Conservation (phyloP, 1,284 basidiomycete genomes). For the Sporisorium scitamineum region DNA sequence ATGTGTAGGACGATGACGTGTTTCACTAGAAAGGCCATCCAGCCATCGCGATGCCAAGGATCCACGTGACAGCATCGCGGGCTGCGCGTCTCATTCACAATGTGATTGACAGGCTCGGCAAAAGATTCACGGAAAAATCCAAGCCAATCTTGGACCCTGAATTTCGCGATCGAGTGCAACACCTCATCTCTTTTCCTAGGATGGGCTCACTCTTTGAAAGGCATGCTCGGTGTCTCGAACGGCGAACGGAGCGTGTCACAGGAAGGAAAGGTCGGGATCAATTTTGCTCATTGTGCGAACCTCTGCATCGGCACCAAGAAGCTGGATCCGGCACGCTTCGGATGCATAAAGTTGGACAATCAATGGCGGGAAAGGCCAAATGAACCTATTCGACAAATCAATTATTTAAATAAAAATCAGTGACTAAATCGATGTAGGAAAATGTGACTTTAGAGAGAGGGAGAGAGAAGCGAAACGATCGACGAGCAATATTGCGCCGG, state of each 20-base stretch:
- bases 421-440: neutral
- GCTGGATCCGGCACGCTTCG: neutral
- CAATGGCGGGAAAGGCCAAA: neutral
- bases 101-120: conserved; percentile 14
- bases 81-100: conserved; percentile 26
- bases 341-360: neutral
- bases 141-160: conserved; percentile 24
- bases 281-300: no score
- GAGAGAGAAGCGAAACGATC: no score
- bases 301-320: neutral
- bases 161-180: conserved; percentile 9
- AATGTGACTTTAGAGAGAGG: conserved; percentile 28
- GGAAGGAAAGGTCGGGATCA: no score
- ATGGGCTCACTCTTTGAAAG: neutral
- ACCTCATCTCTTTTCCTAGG: neutral
- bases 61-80: conserved; percentile 31
- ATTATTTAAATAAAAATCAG: neutral
- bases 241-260: no score
- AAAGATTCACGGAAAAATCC: conserved; percentile 11
- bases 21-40: neutral
- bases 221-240: no score
- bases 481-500: neutral
- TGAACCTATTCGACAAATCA: no score
- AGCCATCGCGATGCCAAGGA: neutral
- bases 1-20: no score